These are phyloP conservation scores for Candida gigantensis DNA, from an alignment of 1,139 yeast species.

Conservation along the genomic window DNA sequence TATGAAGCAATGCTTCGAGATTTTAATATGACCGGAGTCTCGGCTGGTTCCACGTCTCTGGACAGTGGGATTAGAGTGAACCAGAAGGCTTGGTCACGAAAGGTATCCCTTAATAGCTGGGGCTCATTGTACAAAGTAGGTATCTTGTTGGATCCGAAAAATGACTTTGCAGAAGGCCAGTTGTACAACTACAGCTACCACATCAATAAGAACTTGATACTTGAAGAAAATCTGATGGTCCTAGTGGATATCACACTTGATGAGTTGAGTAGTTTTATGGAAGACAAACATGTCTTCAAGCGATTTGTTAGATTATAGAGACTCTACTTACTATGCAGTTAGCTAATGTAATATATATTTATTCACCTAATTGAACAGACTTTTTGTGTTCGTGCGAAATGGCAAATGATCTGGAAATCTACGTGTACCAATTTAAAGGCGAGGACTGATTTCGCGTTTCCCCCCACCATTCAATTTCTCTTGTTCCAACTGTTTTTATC, in stretches of 20 bases:
- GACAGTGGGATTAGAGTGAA: conserved; percentile 35
- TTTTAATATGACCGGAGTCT: conserved; percentile 40
- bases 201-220: conserved; percentile 30
- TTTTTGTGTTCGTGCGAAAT: conserved; percentile 1
- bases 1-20: conserved; percentile 57
- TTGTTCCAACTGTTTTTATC: too few relatives aligned
- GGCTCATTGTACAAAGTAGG: conserved; percentile 44
- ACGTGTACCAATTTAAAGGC: too few relatives aligned
- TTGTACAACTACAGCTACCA: conserved; percentile 13
- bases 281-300: conserved; percentile 32
- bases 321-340: too few relatives aligned
- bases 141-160: conserved; percentile 30
- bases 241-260: conserved; percentile 49
- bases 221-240: conserved; percentile 50
- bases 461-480: too few relatives aligned
- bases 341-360: too few relatives aligned
- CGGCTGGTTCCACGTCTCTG: conserved; percentile 28
- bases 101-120: conserved; percentile 57
- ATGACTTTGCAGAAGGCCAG: background rate
- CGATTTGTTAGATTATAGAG: conserved; percentile 30
- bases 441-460: too few relatives aligned
- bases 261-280: conserved; percentile 39
- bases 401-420: background rate
- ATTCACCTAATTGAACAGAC: too few relatives aligned
- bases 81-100: conserved; percentile 51